phyloP scores from a whole-genome alignment of 495 filamentous ascomycete species.

The Lichina pygmaea region DNA sequence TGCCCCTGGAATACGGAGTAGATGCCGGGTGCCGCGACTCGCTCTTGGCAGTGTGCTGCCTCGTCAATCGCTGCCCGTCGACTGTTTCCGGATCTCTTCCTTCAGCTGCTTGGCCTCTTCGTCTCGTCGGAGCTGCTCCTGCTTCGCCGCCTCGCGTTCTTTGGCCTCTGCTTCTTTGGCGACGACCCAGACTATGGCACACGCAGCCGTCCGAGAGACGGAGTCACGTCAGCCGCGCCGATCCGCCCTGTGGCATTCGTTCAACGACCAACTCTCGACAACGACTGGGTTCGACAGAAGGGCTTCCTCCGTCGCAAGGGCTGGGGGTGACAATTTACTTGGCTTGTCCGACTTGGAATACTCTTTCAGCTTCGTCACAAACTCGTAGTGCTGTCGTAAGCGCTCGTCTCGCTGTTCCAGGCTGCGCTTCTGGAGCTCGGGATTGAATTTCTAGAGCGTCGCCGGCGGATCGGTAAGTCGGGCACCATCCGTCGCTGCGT shows the following conservation, averaged over 20 bases:
- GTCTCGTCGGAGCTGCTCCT: not conserved
- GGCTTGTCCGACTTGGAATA: slow-evolving; percentile 79
- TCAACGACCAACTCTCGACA: too few species aligned
- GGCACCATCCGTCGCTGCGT: too few species aligned
- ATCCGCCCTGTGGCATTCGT: too few species aligned
- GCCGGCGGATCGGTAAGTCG: too few species aligned
- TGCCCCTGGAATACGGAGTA: too few species aligned
- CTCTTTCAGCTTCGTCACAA: slow-evolving; percentile 56
- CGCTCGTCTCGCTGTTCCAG: slow-evolving; percentile 42
- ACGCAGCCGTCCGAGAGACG: not conserved
- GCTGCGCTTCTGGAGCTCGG: slow-evolving; percentile 65
- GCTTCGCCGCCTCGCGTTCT: not conserved
- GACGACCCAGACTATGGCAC: slow-evolving; percentile 2
- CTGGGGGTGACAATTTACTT: slow-evolving; percentile 19
- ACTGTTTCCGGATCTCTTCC: too few species aligned
- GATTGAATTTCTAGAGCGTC: slow-evolving; percentile 46
- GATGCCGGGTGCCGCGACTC: too few species aligned
- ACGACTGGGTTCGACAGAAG: too few species aligned
- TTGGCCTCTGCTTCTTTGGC: slow-evolving; percentile 1
- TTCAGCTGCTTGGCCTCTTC: not conserved
- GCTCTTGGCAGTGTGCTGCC: too few species aligned
- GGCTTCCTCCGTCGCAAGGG: not conserved
- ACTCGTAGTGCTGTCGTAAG: slow-evolving; percentile 70
- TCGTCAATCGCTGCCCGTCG: too few species aligned
- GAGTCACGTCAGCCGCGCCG: not conserved